A percentile compares a stretch with the other conserved stretches of the same genome.
Evolutionary conservation across 306 rosid genomes (phyloP).

Genomic region (Senna siamea): DNA sequence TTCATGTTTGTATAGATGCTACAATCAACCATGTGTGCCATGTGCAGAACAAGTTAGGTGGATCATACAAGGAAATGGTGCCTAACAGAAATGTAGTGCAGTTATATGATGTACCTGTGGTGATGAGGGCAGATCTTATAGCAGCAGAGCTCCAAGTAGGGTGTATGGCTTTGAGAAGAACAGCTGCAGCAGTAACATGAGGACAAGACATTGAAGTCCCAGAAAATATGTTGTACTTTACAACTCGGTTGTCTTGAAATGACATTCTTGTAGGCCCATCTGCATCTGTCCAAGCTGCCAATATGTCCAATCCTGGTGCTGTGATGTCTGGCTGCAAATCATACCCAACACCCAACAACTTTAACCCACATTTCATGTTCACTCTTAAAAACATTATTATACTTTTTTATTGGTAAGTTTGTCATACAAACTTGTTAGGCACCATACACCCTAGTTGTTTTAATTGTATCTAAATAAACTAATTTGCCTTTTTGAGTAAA

Average conservation of each 20-base stretch:
- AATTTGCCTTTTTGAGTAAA: no score
- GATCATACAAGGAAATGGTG: no score
- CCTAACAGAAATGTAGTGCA: no score
- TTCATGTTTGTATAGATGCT: no score
- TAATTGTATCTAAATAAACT: no score
- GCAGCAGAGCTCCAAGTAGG: conserved; percentile 92
- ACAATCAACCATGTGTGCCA: no score
- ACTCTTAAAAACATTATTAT: not conserved
- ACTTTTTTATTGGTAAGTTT: no score
- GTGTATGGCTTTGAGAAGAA: conserved; percentile 80
- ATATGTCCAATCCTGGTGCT: conserved; percentile 89
- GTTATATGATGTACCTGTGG: conserved; percentile 60
- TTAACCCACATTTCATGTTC: not conserved
- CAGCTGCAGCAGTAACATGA: conserved; percentile 77
- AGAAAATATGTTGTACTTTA: conserved; percentile 65
- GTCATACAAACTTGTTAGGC: no score
- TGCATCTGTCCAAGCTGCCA: conserved; percentile 87
- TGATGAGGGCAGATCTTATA: conserved; percentile 86
- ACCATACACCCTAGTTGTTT: no score
- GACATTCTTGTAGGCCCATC: conserved; percentile 75
- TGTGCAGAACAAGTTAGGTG: no score
- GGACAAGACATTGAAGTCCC: conserved; percentile 99
- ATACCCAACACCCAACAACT: not conserved
- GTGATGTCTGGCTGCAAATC: conserved; percentile 85
- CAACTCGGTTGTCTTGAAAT: conserved; percentile 61